These are phyloP conservation scores for Aspergillus udagawae DNA, from an alignment of 2,329 filamentous ascomycete genomes.

Conservation along the genomic window DNA sequence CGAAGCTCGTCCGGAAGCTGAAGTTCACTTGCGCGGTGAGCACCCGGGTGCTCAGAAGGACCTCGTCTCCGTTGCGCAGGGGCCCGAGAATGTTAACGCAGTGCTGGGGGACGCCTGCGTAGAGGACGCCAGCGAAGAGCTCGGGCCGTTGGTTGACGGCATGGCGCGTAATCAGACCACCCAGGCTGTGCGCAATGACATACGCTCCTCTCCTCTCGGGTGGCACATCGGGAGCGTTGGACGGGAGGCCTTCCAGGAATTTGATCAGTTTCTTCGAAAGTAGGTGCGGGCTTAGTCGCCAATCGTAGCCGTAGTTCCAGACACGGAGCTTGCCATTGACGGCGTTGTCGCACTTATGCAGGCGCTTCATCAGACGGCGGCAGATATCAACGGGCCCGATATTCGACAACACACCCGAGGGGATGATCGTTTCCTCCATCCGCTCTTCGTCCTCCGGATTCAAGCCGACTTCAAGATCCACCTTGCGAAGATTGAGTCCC, in stretches of 20 bases:
- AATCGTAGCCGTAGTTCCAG: constrained; percentile 93
- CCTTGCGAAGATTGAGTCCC: constrained; percentile 84
- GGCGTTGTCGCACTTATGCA: constrained; percentile 70
- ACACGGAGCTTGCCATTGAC: constrained; percentile 68
- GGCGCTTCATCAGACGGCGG: constrained; percentile 71
- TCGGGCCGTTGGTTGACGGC: constrained; percentile 81
- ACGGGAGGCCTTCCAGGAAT: constrained; percentile 71
- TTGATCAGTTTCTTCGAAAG: constrained; percentile 67
- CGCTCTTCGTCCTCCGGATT: constrained; percentile 75
- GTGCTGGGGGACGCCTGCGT: constrained; percentile 76
- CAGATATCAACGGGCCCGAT: constrained; percentile 91
- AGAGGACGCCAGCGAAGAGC: constrained; percentile 80
- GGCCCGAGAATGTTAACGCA: constrained; percentile 92
- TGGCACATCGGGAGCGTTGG: constrained; percentile 59
- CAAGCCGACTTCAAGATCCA: constrained; percentile 82
- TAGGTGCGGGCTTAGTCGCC: constrained; percentile 78
- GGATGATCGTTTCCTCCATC: constrained; percentile 78
- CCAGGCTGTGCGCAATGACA: constrained; percentile 80
- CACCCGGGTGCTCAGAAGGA: constrained; percentile 82
- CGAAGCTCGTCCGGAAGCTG: constrained; percentile 79
- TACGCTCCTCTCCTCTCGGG: constrained; percentile 62
- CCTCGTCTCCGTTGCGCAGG: constrained; percentile 85
- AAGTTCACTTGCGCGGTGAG: constrained; percentile 93
- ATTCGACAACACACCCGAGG: constrained; percentile 84
- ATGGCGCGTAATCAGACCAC: constrained; percentile 82